These are phyloP conservation scores for Globisporangium uncinulatum DNA, from an alignment of 352 stramenopile genomes.

Conservation along the genomic window DNA sequence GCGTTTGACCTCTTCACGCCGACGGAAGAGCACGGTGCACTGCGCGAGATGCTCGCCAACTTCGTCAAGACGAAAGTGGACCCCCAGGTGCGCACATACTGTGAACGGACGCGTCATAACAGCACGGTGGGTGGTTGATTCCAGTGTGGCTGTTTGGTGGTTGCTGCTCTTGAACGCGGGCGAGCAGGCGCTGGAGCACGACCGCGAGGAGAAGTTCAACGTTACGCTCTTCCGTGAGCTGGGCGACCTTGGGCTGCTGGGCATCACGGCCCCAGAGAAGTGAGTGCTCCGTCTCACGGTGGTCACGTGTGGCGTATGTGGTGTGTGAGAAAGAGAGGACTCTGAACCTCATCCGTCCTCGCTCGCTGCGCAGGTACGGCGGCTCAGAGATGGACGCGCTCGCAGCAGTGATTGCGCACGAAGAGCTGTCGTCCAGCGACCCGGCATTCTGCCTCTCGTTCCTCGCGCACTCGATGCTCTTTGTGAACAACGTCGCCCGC, in stretches of 20 bases:
- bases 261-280: constrained; percentile 94
- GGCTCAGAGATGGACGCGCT: constrained; percentile 95
- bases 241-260: constrained; percentile 93
- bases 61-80: constrained; percentile 97
- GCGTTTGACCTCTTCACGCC: constrained; percentile 80
- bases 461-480: constrained; percentile 92
- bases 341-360: too few relatives aligned
- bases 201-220: constrained; percentile 98
- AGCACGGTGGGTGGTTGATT: neutral
- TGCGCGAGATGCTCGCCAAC: constrained; percentile 91
- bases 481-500: constrained; percentile 90
- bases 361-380: constrained; percentile 65
- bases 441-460: constrained; percentile 98
- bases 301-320: neutral
- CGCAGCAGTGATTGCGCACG: constrained; percentile 92
- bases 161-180: neutral
- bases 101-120: too few relatives aligned
- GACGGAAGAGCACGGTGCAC: constrained; percentile 83
- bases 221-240: constrained; percentile 93
- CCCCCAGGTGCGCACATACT: constrained; percentile 73
- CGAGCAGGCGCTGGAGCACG: constrained; percentile 86
- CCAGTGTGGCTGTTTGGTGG: neutral
- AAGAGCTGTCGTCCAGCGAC: constrained; percentile 96
- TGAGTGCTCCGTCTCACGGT: constrained; percentile 22
- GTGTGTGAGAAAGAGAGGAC: neutral